Evolutionary conservation across 306 rosid genomes (phyloP).

Genomic region (Inga leiocalycina): DNA sequence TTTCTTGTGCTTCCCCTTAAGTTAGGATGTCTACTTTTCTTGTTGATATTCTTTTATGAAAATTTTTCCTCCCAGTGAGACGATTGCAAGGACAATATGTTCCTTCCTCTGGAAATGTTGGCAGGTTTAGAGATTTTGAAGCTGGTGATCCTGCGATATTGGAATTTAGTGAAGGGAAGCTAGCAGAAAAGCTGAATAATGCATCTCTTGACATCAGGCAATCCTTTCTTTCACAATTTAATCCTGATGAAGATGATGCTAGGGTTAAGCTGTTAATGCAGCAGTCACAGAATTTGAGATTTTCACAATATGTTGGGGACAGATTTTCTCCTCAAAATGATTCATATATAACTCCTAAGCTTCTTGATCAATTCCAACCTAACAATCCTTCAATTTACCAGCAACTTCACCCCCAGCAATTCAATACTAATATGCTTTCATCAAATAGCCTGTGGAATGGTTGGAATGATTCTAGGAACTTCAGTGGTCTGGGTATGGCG

Average conservation of each 20-base stretch:
- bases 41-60: background rate
- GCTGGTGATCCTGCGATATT: slow-evolving; percentile 34
- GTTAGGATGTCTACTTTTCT: slow-evolving; percentile 10
- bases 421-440: slow-evolving; percentile 28
- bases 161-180: slow-evolving; percentile 32
- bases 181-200: slow-evolving; percentile 37
- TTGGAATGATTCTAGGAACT: slow-evolving; percentile 48
- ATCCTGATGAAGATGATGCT: slow-evolving; percentile 41
- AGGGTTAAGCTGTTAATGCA: slow-evolving; percentile 41
- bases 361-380: slow-evolving; percentile 47
- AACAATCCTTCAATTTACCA: slow-evolving; percentile 41
- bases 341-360: slow-evolving; percentile 34
- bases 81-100: slow-evolving; percentile 37
- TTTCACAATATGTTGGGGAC: slow-evolving; percentile 38
- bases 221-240: slow-evolving; percentile 34
- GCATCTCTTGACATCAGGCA: slow-evolving; percentile 38
- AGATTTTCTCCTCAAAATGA: slow-evolving; percentile 42
- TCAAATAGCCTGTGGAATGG: slow-evolving; percentile 45
- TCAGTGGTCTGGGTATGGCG: slow-evolving; percentile 41
- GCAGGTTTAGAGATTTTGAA: slow-evolving; percentile 32
- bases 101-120: slow-evolving; percentile 40
- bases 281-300: slow-evolving; percentile 43
- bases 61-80: slow-evolving; percentile 36
- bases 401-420: slow-evolving; percentile 45
- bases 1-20: background rate